These are phyloP conservation scores for Collybia mongolica DNA, from an alignment of 768 basidiomycete genomes.

Conservation along the genomic window DNA sequence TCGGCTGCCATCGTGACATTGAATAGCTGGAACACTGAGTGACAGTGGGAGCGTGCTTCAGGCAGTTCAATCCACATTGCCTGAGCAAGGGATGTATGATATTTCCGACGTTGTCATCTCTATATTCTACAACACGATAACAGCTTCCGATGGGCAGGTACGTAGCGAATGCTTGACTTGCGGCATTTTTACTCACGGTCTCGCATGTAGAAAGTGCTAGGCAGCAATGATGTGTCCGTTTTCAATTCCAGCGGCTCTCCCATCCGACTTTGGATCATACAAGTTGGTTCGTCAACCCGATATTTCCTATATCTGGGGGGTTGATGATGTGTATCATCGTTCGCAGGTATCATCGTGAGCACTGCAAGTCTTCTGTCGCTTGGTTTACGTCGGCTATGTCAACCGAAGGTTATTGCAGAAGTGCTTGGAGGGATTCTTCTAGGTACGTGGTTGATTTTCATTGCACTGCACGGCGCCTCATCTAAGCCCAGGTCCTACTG, in stretches of 20 bases:
- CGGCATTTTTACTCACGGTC: not conserved
- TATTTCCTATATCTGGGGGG: no score
- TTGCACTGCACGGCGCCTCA: not conserved
- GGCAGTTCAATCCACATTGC: no score
- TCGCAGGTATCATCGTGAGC: conserved; percentile 76
- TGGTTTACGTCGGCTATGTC: conserved; percentile 67
- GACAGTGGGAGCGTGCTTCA: no score
- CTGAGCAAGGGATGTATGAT: conserved; percentile 11
- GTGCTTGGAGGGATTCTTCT: conserved; percentile 88
- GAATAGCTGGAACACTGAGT: no score
- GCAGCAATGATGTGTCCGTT: conserved; percentile 70
- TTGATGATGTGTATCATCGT: not conserved
- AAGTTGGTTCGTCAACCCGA: conserved; percentile 56
- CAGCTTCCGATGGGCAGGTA: conserved; percentile 42
- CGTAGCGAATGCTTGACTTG: not conserved
- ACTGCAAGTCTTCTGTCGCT: conserved; percentile 78
- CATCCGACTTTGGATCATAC: conserved; percentile 73
- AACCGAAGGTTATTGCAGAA: conserved; percentile 85
- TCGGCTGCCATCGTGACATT: no score
- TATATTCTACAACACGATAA: conserved; percentile 33
- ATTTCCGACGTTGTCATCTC: conserved; percentile 35
- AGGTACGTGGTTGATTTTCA: conserved; percentile 38
- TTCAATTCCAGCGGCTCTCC: conserved; percentile 65
- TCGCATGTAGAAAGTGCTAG: conserved; percentile 60
- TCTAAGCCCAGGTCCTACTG: conserved; percentile 42